These are phyloP conservation scores for Moesziomyces sp. DNA, from an alignment of 1,284 basidiomycete species.

Conservation along the genomic window DNA sequence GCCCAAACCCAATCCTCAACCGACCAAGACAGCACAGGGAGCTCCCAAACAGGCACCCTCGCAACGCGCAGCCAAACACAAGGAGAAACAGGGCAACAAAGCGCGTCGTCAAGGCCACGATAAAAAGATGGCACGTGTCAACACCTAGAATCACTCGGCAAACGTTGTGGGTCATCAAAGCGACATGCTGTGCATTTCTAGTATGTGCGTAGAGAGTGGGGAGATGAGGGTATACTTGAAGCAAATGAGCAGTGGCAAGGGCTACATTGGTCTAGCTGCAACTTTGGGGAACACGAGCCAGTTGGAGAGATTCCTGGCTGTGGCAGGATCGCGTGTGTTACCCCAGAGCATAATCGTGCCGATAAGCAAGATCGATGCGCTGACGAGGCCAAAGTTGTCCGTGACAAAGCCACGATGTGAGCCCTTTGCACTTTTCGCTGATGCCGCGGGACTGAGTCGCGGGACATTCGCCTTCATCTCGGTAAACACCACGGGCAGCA, in stretches of 20 bases:
- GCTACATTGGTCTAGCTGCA: conserved; percentile 12
- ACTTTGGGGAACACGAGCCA: conserved; percentile 48
- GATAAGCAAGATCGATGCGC: conserved; percentile 32
- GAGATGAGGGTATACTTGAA: conserved; percentile 13
- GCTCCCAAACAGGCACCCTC: not conserved
- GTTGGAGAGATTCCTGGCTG: conserved; percentile 31
- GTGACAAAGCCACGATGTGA: conserved; percentile 23
- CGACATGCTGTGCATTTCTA: too few species aligned
- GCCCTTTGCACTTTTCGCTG: not conserved
- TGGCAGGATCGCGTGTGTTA: conserved; percentile 30
- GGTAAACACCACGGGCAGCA: conserved; percentile 65
- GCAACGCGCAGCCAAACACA: conserved; percentile 37
- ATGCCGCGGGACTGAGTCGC: conserved; percentile 7
- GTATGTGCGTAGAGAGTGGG: not conserved
- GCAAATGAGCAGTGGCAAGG: not conserved
- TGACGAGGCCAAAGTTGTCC: conserved; percentile 40
- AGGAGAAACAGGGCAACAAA: conserved; percentile 52
- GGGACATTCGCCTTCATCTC: conserved; percentile 60
- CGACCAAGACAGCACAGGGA: not conserved
- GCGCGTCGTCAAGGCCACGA: conserved; percentile 39
- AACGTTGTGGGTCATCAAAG: too few species aligned
- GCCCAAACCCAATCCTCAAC: not conserved
- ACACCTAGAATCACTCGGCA: not conserved
- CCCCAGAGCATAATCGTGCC: conserved; percentile 45
- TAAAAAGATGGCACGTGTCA: conserved; percentile 46